Evolutionary conservation across 2,329 filamentous ascomycete genomes (phyloP).

Genomic region (Sarocladium oryzae): DNA sequence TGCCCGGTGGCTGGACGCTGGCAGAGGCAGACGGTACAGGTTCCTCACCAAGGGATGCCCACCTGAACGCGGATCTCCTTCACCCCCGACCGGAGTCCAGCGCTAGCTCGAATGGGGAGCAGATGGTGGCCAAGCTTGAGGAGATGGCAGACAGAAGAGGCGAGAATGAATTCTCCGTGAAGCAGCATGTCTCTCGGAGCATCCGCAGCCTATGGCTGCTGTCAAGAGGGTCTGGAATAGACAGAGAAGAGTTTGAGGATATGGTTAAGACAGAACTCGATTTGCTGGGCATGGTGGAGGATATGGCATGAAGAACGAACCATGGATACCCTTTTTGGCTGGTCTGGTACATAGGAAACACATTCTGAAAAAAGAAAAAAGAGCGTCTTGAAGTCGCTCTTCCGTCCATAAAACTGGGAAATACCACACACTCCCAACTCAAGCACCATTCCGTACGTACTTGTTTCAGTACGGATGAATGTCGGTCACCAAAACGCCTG

Average conservation of each 20-base stretch:
- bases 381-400: too few relatives aligned
- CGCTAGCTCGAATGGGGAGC: slow-evolving; percentile 48
- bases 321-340: not conserved
- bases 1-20: not conserved
- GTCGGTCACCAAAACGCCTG: not conserved
- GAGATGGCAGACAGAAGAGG: slow-evolving; percentile 36
- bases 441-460: too few relatives aligned
- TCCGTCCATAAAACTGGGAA: too few relatives aligned
- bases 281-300: slow-evolving; percentile 61
- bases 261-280: slow-evolving; percentile 67
- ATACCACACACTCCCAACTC: too few relatives aligned
- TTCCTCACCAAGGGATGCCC: not conserved
- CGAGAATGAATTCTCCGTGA: slow-evolving; percentile 58
- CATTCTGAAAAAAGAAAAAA: too few relatives aligned
- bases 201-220: slow-evolving; percentile 71
- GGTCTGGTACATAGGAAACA: too few relatives aligned
- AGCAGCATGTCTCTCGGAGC: slow-evolving; percentile 71
- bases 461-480: slow-evolving; percentile 4
- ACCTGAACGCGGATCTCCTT: slow-evolving; percentile 28
- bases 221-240: slow-evolving; percentile 64
- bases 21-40: slow-evolving; percentile 10
- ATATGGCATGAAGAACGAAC: slow-evolving; percentile 26
- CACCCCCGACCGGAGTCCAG: slow-evolving; percentile 56
- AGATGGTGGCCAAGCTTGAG: slow-evolving; percentile 52
- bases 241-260: slow-evolving; percentile 66